Percentiles rank a stretch among this genome's conserved stretches.
These are phyloP conservation scores for Paxillus ammoniavirescens DNA, from an alignment of 768 basidiomycete species.

Conservation along the genomic window DNA sequence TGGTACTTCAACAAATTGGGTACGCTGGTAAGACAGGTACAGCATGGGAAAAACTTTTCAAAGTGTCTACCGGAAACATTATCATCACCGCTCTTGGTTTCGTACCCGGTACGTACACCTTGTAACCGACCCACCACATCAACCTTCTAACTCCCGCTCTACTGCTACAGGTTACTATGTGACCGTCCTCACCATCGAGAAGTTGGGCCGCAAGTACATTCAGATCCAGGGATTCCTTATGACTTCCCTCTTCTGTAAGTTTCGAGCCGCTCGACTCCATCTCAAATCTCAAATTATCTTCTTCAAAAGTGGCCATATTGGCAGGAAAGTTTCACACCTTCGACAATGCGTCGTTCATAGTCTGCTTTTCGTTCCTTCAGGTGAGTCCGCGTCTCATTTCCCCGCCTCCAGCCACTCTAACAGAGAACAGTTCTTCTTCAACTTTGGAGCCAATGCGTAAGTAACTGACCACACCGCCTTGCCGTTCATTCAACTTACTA, in stretches of 20 bases:
- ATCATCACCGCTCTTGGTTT: constrained; percentile 77
- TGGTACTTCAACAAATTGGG: constrained; percentile 73
- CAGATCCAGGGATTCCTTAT: constrained; percentile 75
- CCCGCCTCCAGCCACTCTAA: neutral
- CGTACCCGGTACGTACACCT: constrained; percentile 61
- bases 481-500: neutral
- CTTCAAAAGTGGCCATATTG: constrained; percentile 55
- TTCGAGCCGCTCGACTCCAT: neutral
- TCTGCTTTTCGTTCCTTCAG: constrained; percentile 70
- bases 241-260: constrained; percentile 63
- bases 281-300: constrained; percentile 1
- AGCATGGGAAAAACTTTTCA: constrained; percentile 65
- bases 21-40: constrained; percentile 57
- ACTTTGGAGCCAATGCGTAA: constrained; percentile 74
- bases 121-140: neutral
- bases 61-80: constrained; percentile 63
- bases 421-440: constrained; percentile 65
- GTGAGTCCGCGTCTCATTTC: constrained; percentile 20
- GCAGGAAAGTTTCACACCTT: constrained; percentile 63
- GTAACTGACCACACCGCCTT: constrained; percentile 12
- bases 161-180: constrained; percentile 58
- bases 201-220: constrained; percentile 70
- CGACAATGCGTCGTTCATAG: constrained; percentile 60
- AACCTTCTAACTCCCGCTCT: neutral
- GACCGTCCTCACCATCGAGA: constrained; percentile 67